Evolutionary conservation across 2,329 filamentous ascomycete genomes (phyloP).

Genomic region (Penicillium sp.): DNA sequence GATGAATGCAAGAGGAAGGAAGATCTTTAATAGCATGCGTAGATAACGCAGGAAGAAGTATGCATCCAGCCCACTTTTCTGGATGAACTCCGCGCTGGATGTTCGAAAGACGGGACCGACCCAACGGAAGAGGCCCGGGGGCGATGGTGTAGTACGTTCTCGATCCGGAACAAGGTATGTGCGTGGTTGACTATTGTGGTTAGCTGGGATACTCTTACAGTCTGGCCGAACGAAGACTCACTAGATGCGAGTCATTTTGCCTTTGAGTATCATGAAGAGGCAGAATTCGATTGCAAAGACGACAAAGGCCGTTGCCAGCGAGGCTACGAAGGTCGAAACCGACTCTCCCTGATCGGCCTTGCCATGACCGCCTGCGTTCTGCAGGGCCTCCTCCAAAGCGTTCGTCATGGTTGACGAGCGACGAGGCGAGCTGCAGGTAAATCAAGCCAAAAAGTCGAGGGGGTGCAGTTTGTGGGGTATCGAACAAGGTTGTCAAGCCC

Average conservation of each 20-base stretch:
- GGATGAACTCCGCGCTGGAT: constrained; percentile 80
- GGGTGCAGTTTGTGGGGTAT: background rate
- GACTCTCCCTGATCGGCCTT: constrained; percentile 37
- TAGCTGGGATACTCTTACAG: background rate
- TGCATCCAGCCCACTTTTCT: constrained; percentile 92
- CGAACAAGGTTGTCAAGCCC: background rate
- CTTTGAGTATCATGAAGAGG: constrained; percentile 73
- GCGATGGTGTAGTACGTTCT: constrained; percentile 76
- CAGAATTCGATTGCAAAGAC: constrained; percentile 64
- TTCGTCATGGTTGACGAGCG: constrained; percentile 21
- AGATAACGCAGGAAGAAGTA: constrained; percentile 97
- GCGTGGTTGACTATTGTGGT: constrained; percentile 65
- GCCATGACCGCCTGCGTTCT: constrained; percentile 38
- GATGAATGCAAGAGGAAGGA: constrained; percentile 74
- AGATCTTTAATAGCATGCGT: constrained; percentile 83
- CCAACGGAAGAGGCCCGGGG: constrained; percentile 56
- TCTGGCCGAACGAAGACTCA: constrained; percentile 45
- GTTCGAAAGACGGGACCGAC: constrained; percentile 61
- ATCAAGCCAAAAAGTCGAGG: background rate
- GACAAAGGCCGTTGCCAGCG: constrained; percentile 61
- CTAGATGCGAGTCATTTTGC: constrained; percentile 81
- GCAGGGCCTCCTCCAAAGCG: constrained; percentile 35
- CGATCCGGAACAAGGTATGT: constrained; percentile 84
- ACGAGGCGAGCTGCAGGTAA: background rate
- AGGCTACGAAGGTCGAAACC: constrained; percentile 61